phyloP scores from a whole-genome alignment of 2,329 filamentous ascomycete species.

The Fusarium marasasianum region DNA sequence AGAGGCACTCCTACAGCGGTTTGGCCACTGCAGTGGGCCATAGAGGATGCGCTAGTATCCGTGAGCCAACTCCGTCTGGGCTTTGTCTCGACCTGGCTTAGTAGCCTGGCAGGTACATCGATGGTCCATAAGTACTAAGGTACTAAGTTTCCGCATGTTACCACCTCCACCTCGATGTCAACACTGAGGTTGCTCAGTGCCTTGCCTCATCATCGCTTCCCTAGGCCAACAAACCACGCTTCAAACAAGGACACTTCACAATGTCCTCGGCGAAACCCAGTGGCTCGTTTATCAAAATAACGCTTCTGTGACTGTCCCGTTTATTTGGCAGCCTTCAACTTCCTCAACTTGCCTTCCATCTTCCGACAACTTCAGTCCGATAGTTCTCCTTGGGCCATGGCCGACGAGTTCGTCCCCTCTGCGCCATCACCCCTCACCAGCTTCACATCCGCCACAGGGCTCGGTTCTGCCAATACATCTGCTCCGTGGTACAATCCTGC shows the following conservation, averaged over 20 bases:
- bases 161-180: constrained; percentile 20
- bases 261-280: constrained; percentile 31
- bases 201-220: constrained; percentile 21
- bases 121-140: neutral
- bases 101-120: constrained; percentile 4
- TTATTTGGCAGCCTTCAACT: neutral
- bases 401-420: constrained; percentile 34
- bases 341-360: neutral
- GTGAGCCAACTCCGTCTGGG: neutral
- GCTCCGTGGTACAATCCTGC: constrained; percentile 63
- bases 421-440: constrained; percentile 32
- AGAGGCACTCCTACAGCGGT: neutral
- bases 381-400: constrained; percentile 33
- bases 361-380: constrained; percentile 4
- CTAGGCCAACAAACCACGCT: constrained; percentile 24
- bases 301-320: neutral
- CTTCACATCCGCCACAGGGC: constrained; percentile 21
- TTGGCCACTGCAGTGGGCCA: neutral
- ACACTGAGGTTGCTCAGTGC: constrained; percentile 4
- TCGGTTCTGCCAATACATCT: constrained; percentile 12
- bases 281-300: constrained; percentile 19
- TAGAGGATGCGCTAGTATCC: constrained; percentile 8
- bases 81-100: neutral
- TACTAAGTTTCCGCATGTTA: neutral
- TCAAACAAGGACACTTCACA: constrained; percentile 31